Conservation (phyloP, 2,329 filamentous ascomycete genomes). For the Fusarium torreyae region DNA sequence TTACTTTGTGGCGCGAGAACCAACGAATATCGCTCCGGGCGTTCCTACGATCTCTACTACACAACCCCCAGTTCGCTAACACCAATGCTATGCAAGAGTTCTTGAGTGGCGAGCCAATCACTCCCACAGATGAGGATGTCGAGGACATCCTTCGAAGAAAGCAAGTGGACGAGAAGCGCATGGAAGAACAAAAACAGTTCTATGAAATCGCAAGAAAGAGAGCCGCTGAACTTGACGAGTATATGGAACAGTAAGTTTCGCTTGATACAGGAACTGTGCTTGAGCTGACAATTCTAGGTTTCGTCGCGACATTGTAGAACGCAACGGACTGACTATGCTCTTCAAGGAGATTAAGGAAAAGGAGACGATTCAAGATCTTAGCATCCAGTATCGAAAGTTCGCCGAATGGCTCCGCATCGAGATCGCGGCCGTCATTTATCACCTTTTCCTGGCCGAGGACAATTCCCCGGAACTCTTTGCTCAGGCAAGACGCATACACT, state of each 20-base stretch:
- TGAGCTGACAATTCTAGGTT: conserved; percentile 62
- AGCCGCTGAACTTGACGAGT: conserved; percentile 93
- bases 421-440: conserved; percentile 95
- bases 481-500: conserved; percentile 94
- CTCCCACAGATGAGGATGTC: conserved; percentile 84
- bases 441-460: conserved; percentile 96
- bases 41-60: conserved; percentile 87
- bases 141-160: conserved; percentile 86
- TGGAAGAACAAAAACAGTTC: conserved; percentile 94
- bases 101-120: conserved; percentile 79
- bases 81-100: conserved; percentile 91
- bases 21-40: conserved; percentile 93
- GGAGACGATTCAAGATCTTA: conserved; percentile 87
- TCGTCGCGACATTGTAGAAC: conserved; percentile 76
- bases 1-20: conserved; percentile 84
- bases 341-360: conserved; percentile 96
- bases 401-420: conserved; percentile 98
- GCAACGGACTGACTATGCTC: conserved; percentile 89
- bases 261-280: background rate
- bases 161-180: conserved; percentile 85
- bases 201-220: conserved; percentile 95
- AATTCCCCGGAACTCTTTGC: conserved; percentile 97
- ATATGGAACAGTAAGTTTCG: conserved; percentile 87
- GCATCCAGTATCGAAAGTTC: conserved; percentile 97
- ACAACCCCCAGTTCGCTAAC: conserved; percentile 86